Evolutionary conservation across 768 basidiomycete species (phyloP).

Genomic region (Russula brevipes): DNA sequence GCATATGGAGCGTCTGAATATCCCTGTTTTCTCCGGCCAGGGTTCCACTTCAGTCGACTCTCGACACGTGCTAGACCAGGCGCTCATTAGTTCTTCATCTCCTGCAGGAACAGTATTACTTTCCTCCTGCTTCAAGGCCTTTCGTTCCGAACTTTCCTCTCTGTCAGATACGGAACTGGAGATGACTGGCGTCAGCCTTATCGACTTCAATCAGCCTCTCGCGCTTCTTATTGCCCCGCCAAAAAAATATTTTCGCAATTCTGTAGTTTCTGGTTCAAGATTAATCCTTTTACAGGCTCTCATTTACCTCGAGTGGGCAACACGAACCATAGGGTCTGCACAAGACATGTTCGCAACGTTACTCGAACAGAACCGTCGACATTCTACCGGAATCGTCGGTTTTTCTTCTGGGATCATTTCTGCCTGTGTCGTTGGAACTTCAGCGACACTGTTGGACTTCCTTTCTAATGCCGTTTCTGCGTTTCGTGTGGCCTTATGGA

Average conservation of each 20-base stretch:
- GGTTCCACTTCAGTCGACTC: constrained; percentile 39
- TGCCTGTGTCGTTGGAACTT: constrained; percentile 48
- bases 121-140: constrained; percentile 46
- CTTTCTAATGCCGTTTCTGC: constrained; percentile 43
- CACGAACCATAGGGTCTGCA: constrained; percentile 20
- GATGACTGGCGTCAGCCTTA: constrained; percentile 33
- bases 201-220: constrained; percentile 41
- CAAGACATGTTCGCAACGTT: constrained; percentile 28
- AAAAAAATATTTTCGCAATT: constrained; percentile 39
- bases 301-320: constrained; percentile 46
- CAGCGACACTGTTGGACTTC: constrained; percentile 37
- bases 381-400: constrained; percentile 41
- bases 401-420: constrained; percentile 56
- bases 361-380: constrained; percentile 34
- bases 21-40: constrained; percentile 58
- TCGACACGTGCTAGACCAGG: constrained; percentile 35
- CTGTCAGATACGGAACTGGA: constrained; percentile 38
- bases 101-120: constrained; percentile 42
- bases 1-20: constrained; percentile 23
- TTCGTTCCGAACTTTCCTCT: constrained; percentile 45
- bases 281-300: constrained; percentile 50
- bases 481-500: constrained; percentile 50
- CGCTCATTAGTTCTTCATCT: constrained; percentile 40
- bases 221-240: constrained; percentile 38
- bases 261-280: constrained; percentile 44